Evolutionary conservation across 306 rosid genomes (phyloP).

Genomic region (Glycine latifolia): DNA sequence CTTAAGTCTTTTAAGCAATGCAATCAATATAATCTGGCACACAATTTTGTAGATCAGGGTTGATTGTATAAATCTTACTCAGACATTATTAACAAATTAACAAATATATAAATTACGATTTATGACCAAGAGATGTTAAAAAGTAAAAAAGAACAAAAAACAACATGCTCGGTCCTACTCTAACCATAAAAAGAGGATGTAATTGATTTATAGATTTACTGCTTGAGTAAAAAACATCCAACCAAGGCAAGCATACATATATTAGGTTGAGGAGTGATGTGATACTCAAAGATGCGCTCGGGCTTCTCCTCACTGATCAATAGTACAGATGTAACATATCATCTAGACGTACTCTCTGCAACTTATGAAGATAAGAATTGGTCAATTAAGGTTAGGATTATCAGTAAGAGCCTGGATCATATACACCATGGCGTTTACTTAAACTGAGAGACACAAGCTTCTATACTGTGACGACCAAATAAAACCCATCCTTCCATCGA

Average conservation of each 20-base stretch:
- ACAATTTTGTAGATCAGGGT: constrained; percentile 27
- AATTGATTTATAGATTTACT: constrained; percentile 18
- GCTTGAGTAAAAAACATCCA: constrained; percentile 31
- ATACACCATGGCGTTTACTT: neutral
- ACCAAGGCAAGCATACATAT: constrained; percentile 16
- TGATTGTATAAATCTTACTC: constrained; percentile 26
- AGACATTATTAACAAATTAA: neutral
- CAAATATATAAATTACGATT: constrained; percentile 26
- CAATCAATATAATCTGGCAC: constrained; percentile 27
- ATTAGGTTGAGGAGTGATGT: neutral
- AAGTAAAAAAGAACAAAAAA: neutral
- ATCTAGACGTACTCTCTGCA: constrained; percentile 10
- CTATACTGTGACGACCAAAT: constrained; percentile 27
- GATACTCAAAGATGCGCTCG: constrained; percentile 16
- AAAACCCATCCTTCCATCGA: constrained; percentile 12
- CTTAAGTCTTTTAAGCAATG: constrained; percentile 23
- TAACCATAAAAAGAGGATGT: constrained; percentile 9
- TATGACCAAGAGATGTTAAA: constrained; percentile 13
- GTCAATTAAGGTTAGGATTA: neutral
- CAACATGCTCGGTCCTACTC: neutral
- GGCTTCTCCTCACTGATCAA: constrained; percentile 35
- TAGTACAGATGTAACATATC: constrained; percentile 26
- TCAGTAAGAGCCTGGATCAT: constrained; percentile 30
- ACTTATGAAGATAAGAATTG: constrained; percentile 13
- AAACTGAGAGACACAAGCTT: constrained; percentile 1